These are phyloP conservation scores for Monosporascus sp. DNA, from an alignment of 2,329 filamentous ascomycete species.

Conservation along the genomic window DNA sequence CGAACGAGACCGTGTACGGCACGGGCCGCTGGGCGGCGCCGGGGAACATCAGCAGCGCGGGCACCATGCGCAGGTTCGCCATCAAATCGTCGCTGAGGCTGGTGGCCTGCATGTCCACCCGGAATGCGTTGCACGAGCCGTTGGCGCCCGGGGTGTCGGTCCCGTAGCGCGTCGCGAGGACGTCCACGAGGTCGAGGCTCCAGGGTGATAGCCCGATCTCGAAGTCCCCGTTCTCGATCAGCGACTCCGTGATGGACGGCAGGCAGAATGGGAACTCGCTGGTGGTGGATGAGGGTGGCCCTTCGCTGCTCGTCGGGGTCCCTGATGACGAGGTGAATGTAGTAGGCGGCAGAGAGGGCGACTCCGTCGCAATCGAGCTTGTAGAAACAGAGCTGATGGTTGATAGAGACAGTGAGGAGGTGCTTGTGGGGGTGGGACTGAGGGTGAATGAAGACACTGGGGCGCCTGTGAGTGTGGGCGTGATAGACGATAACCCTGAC, in stretches of 20 bases:
- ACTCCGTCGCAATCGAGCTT: no score
- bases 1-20: slow-evolving; percentile 13
- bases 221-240: slow-evolving; percentile 23
- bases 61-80: slow-evolving; percentile 17
- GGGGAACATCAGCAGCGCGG: slow-evolving; percentile 10
- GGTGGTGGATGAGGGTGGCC: neutral
- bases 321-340: no score
- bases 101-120: slow-evolving; percentile 17
- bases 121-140: slow-evolving; percentile 17
- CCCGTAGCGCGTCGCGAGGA: slow-evolving; percentile 19
- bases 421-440: no score
- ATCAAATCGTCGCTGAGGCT: slow-evolving; percentile 14
- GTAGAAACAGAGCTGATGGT: no score
- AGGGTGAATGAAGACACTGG: no score
- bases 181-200: slow-evolving; percentile 21
- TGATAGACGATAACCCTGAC: no score
- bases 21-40: slow-evolving; percentile 4
- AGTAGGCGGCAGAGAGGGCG: no score
- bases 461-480: no score
- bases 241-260: neutral
- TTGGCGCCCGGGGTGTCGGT: slow-evolving; percentile 11
- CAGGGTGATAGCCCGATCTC: slow-evolving; percentile 21
- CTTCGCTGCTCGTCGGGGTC: no score
- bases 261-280: slow-evolving; percentile 4
- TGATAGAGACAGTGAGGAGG: no score